A percentile compares a stretch with the other conserved stretches of the same genome.
phyloP scores from a whole-genome alignment of 2,329 filamentous ascomycete species.

The Sarocladium strictum region DNA sequence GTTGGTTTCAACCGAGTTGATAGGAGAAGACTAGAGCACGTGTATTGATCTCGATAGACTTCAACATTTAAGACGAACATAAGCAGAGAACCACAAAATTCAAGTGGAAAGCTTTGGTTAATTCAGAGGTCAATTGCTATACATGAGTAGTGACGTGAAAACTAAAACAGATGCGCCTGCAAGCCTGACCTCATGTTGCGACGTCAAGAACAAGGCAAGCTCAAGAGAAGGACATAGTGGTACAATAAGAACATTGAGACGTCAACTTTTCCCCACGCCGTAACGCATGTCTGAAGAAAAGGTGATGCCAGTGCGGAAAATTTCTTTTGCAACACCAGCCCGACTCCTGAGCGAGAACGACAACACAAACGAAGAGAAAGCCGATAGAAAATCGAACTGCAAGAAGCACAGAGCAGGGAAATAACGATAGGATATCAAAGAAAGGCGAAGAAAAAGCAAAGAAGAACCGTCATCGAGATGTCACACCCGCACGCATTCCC shows the following conservation, averaged over 20 bases:
- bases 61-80: too few species aligned
- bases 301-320: not conserved
- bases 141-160: too few species aligned
- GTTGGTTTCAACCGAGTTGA: not conserved
- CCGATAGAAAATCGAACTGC: conserved; percentile 16
- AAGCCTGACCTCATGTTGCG: not conserved
- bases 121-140: not conserved
- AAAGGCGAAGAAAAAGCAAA: conserved; percentile 12
- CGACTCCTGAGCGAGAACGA: conserved; percentile 14
- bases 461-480: conserved; percentile 12
- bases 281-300: not conserved
- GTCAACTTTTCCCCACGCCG: not conserved
- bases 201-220: not conserved
- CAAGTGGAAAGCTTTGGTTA: too few species aligned
- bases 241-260: not conserved
- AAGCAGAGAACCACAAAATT: too few species aligned
- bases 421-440: conserved; percentile 13
- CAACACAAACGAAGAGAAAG: conserved; percentile 13
- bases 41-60: too few species aligned
- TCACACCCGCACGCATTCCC: conserved; percentile 13
- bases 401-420: conserved; percentile 10
- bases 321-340: conserved; percentile 5
- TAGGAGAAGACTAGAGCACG: not conserved
- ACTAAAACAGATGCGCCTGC: too few species aligned
- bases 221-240: not conserved